Evolutionary conservation across 495 filamentous ascomycete species (phyloP), one percentile per base, ranked within the genome.

Genomic region (Podospora conica): DNA sequence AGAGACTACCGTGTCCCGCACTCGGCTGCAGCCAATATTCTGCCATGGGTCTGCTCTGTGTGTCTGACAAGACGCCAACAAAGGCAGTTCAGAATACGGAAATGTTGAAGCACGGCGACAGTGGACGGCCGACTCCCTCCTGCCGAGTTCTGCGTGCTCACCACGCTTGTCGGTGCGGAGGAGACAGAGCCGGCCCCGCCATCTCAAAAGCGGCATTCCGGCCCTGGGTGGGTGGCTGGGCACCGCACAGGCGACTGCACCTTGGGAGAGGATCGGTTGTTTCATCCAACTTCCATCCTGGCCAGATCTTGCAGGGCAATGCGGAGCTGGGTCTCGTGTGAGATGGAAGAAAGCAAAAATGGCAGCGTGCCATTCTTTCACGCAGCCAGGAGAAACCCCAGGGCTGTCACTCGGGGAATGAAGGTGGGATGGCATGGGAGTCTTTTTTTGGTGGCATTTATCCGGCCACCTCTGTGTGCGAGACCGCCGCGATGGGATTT

Each of bases 401-500:
- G n/a, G 15, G 33, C 15, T 48, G 33, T 63, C 61, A 60, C 12
- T 6, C 59, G 3, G 27, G 27, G 33, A 28, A 25, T 48, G 53
- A 21, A 56, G 66, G 48, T 40, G 40, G 60, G 31, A 31, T 63
- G 66, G 9, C 48, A 65, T 48, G 33, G 31, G 60, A 58, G 40
- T 15, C 18, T 6, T 40, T 40, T 40, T 25, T 24, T 64, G 27
- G 53, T 61, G 61, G 55, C 65, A 70, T 70, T 70, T 70, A 70
- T 20, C 69, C 69, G 69, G 66, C 58, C 58, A 27, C 48, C 40
- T 68, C 55, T 53, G 63, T 55, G 40, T 58, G 69, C 59, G 69
- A 60, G 69, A 66, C 69, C 65, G 60, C 65, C 58, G 63, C 48
- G 23, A 66, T 66, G 69, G 68, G 66, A 70, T 55, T 65, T 64